Evolutionary conservation across 2,329 filamentous ascomycete species (phyloP), one percentile per base, ranked within the genome.

Genomic region (Diaporthe aspalathi): DNA sequence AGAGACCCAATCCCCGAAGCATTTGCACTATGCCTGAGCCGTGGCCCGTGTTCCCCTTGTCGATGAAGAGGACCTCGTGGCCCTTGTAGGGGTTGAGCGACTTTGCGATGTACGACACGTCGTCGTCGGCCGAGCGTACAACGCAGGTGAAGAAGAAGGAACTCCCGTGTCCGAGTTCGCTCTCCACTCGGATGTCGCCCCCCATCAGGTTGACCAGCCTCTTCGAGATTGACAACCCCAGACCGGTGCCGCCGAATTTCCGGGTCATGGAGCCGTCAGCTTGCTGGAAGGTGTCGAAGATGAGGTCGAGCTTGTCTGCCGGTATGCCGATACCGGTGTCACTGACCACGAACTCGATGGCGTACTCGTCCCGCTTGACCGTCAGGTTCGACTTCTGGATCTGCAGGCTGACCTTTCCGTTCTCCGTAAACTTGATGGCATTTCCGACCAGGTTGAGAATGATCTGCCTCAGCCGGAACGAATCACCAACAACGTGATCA

Each of bases 211-310:
- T 97, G 69, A 98, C 95, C 38, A 98, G 88, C 76, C 95, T 90
- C 84, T 97, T 97, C 35, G 95, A 98, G 78, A 98, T 98, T 20
- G 95, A 98, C 32, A 98, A 84, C 75, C 95, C 95, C 12, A 98
- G 89, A 76, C 95, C 95, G 8, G 96, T 98, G 76, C 95, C 95
- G 77, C 95, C 95, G 80, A 98, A 98, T 80, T 97, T 96, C 76
- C 95, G 90, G 1, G 95, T 98, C 81, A 97, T 98, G 43, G 95
- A 98, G 47, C 95, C 95, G 80, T 98, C 96, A 24, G 96, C 96
- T 84, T 98, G 96, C 81, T 98, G 95, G 90, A 98, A 98, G 0
- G 95, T 98, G 83, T 98, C 96, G 82, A 99, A 98, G 79, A 99
- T 98, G 75, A 98, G 87, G 79, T 97, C 94, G 67, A 98, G 89